Evolutionary conservation across 768 basidiomycete genomes (phyloP).

Genomic region (Gloeostereum incarnatum): DNA sequence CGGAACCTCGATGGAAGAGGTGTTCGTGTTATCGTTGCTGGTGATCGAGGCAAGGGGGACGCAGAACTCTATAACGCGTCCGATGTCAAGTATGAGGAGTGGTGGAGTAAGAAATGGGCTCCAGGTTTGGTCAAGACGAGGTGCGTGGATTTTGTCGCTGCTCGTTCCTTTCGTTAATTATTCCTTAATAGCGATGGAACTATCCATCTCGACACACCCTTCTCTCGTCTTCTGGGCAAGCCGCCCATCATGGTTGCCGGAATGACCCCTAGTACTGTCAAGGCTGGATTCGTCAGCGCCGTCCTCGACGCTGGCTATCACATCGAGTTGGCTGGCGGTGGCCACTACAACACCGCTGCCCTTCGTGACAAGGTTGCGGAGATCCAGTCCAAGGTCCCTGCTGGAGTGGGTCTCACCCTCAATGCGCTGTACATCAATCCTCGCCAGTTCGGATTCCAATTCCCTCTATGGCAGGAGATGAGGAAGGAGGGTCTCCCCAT

Average conservation of each 20-base stretch:
- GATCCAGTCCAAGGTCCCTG: constrained; percentile 76
- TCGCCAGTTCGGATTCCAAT: constrained; percentile 93
- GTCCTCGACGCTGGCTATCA: constrained; percentile 92
- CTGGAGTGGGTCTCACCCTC: constrained; percentile 87
- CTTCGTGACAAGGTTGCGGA: constrained; percentile 89
- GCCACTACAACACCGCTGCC: constrained; percentile 88
- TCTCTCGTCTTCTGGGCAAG: constrained; percentile 93
- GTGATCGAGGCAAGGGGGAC: constrained; percentile 85
- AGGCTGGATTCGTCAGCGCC: constrained; percentile 90
- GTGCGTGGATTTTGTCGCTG: constrained; percentile 31
- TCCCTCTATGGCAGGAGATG: constrained; percentile 98
- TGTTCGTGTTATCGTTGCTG: constrained; percentile 80
- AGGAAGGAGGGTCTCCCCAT: constrained; percentile 89
- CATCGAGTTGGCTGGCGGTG: constrained; percentile 95
- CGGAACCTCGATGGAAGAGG: constrained; percentile 92
- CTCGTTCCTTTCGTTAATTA: constrained; percentile 6
- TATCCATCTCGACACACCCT: constrained; percentile 89
- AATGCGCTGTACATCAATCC: constrained; percentile 98
- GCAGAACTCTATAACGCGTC: constrained; percentile 73
- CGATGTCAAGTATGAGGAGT: constrained; percentile 65
- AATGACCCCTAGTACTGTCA: constrained; percentile 97
- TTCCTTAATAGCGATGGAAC: constrained; percentile 66
- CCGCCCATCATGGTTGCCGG: constrained; percentile 99
- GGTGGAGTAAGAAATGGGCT: constrained; percentile 88
- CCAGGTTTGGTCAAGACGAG: constrained; percentile 85